Conservation (phyloP, 73 alveolate genomes). For the Paramecium primaurelia region DNA sequence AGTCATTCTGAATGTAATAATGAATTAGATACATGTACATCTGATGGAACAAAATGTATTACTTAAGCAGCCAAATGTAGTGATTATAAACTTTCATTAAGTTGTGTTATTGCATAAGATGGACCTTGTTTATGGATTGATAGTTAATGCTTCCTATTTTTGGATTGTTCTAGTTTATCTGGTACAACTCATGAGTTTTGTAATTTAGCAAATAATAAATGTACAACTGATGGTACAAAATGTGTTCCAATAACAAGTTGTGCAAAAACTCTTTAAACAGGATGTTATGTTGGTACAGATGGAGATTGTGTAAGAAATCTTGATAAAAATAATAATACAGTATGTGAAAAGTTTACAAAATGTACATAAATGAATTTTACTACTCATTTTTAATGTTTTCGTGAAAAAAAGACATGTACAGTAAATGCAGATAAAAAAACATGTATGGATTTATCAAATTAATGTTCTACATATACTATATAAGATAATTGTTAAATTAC, state of each 20-base stretch:
- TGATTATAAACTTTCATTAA: not conserved
- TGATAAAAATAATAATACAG: not conserved
- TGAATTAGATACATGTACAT: not conserved
- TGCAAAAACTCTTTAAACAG: not conserved
- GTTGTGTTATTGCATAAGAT: not conserved
- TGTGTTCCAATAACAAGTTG: slow-evolving; percentile 11
- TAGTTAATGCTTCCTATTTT: not conserved
- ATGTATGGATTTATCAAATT: slow-evolving; percentile 6
- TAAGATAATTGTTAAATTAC: not conserved
- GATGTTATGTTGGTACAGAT: slow-evolving; percentile 33
- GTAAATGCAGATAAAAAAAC: not conserved
- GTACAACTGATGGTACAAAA: slow-evolving; percentile 50
- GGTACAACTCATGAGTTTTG: not conserved
- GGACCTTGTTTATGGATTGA: slow-evolving; percentile 32
- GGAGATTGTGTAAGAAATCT: slow-evolving; percentile 7
- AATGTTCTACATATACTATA: not conserved
- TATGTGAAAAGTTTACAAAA: not conserved
- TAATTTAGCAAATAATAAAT: not conserved
- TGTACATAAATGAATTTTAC: slow-evolving; percentile 16
- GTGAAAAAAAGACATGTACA: not conserved
- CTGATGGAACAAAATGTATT: slow-evolving; percentile 29
- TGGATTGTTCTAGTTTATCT: not conserved
- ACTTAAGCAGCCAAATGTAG: not conserved
- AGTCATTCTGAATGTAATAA: not conserved
- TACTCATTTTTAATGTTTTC: slow-evolving; percentile 7